phyloP scores from a whole-genome alignment of 257 asterid genomes.

The Ligustrum vulgare region DNA sequence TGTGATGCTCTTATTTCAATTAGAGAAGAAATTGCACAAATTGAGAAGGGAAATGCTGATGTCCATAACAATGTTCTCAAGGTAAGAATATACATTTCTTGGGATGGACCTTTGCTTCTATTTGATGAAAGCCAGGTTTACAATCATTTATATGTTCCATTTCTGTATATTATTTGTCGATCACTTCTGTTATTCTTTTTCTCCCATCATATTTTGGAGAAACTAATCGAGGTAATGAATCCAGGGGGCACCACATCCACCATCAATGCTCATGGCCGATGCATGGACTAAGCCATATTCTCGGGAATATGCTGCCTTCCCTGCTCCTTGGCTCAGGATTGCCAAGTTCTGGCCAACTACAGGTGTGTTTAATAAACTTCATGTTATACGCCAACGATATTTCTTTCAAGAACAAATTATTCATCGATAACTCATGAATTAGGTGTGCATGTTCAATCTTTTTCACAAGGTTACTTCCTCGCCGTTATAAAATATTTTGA shows the following conservation, averaged over 20 bases:
- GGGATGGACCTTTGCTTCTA: neutral
- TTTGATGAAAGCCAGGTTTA: neutral
- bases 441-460: neutral
- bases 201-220: constrained; percentile 8
- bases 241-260: constrained; percentile 99
- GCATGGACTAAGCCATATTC: constrained; percentile 94
- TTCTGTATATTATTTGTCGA: neutral
- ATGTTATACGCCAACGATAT: neutral
- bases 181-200: neutral
- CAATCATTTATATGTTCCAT: neutral
- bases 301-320: constrained; percentile 95
- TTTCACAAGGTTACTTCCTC: neutral
- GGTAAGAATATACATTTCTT: constrained; percentile 39
- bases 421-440: neutral
- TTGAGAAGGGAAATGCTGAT: constrained; percentile 89
- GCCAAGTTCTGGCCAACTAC: constrained; percentile 99
- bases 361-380: constrained; percentile 39
- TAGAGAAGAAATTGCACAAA: constrained; percentile 81
- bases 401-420: neutral
- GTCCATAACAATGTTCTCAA: constrained; percentile 82
- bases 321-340: constrained; percentile 90
- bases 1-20: constrained; percentile 92
- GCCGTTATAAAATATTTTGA: neutral
- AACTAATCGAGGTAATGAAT: constrained; percentile 25
- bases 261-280: constrained; percentile 94